Evolutionary conservation across 768 basidiomycete species (phyloP).

Genomic region (Rhizopogon vulgaris): DNA sequence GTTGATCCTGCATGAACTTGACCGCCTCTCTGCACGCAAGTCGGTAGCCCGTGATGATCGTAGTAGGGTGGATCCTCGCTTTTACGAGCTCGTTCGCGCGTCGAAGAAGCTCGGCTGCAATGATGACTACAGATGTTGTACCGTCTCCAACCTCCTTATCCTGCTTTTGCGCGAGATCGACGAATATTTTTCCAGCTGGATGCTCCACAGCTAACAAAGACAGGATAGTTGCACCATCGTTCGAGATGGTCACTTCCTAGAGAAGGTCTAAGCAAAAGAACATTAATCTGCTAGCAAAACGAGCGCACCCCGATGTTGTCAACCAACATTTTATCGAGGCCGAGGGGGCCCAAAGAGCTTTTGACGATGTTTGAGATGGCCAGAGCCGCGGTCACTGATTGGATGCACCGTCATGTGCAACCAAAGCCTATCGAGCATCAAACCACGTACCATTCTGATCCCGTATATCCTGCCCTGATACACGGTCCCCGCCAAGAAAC

Average conservation of each 20-base stretch:
- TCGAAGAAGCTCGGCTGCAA: conserved; percentile 94
- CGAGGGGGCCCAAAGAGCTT: conserved; percentile 91
- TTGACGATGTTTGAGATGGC: conserved; percentile 97
- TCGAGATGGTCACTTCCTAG: conserved; percentile 98
- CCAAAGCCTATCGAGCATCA: background rate
- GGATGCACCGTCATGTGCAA: conserved; percentile 3
- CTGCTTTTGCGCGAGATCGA: conserved; percentile 97
- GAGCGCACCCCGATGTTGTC: conserved; percentile 89
- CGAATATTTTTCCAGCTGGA: conserved; percentile 95
- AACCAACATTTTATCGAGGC: conserved; percentile 95
- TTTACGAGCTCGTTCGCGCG: conserved; percentile 98
- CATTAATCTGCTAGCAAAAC: background rate
- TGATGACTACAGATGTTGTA: conserved; percentile 96
- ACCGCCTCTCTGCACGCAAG: conserved; percentile 96
- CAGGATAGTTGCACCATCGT: conserved; percentile 99
- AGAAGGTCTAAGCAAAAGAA: conserved; percentile 8
- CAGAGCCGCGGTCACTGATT: conserved; percentile 84
- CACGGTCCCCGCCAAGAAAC: conserved; percentile 90
- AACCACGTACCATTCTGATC: conserved; percentile 81
- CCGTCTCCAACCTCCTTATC: conserved; percentile 99
- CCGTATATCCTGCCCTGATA: conserved; percentile 91
- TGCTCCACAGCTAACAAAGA: conserved; percentile 91
- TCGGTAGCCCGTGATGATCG: conserved; percentile 97
- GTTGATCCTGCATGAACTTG: conserved; percentile 95
- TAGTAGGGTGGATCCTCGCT: conserved; percentile 97